A percentile compares a stretch with the other conserved stretches of the same genome.
Evolutionary conservation across 2,329 filamentous ascomycete genomes (phyloP).

Genomic region (Cercospora zeina): DNA sequence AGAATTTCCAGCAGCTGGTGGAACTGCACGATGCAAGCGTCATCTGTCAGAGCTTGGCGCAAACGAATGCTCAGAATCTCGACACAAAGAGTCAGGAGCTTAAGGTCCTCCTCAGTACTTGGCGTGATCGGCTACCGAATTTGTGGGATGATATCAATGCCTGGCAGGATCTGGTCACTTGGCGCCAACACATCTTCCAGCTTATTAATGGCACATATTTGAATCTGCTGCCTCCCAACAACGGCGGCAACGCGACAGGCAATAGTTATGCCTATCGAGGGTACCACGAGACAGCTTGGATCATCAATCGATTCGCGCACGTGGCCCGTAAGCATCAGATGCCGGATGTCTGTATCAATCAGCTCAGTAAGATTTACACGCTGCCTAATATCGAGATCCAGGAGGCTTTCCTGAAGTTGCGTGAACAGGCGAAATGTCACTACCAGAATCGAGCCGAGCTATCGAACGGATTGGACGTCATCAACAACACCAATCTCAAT

Average conservation of each 20-base stretch:
- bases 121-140: conserved; percentile 93
- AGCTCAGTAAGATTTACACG: conserved; percentile 96
- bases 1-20: conserved; percentile 97
- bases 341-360: conserved; percentile 94
- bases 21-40: conserved; percentile 97
- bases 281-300: conserved; percentile 99
- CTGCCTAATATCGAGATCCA: conserved; percentile 99
- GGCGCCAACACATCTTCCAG: conserved; percentile 98
- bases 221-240: conserved; percentile 74
- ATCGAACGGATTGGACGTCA: conserved; percentile 90
- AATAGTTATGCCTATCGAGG: conserved; percentile 95
- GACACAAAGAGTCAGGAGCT: conserved; percentile 94
- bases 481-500: conserved; percentile 98
- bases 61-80: conserved; percentile 80
- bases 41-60: conserved; percentile 86
- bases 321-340: conserved; percentile 96
- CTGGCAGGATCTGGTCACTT: conserved; percentile 99
- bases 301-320: conserved; percentile 98
- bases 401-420: conserved; percentile 93
- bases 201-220: conserved; percentile 95
- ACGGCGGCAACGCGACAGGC: conserved; percentile 73
- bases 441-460: conserved; percentile 95
- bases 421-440: conserved; percentile 98
- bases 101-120: conserved; percentile 88
- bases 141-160: conserved; percentile 99